Evolutionary conservation across 2,329 filamentous ascomycete species (phyloP), one percentile per base, ranked within the genome.

Genomic region (Paraphoma sp.): DNA sequence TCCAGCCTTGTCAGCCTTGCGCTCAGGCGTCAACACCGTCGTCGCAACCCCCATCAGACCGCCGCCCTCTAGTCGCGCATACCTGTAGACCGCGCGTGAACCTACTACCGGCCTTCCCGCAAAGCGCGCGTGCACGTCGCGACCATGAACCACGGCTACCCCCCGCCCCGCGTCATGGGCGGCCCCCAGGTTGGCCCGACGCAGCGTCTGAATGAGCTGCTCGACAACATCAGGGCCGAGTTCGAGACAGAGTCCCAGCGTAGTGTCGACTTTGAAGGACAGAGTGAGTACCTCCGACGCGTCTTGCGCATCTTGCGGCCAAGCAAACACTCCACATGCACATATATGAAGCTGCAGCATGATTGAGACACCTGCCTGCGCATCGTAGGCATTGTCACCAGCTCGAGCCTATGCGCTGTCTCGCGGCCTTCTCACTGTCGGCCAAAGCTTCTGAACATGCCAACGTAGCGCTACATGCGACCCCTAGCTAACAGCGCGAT

Each of bases 211-310:
- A 92, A 90, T 67, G 94, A 99, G 83, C 87, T 98, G 63, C 85
- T 99, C 73, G 94, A 98, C 54, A 90, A 93, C 76, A 87, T 99
- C 69, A 89, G 94, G 73, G 85, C 87, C 72, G 95, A 99, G 79
- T 98, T 97, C 68, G 94, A 98, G 65, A 89, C 84, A 59, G 91
- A 96, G 77, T 85, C 89, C 68, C 88, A 91, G 64, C 88, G 91
- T 68, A 90, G 88, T 64, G 92, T 92, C 75, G 91, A 92, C 69
- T 96, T 93, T 76, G 94, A 99, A 76, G 91, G 94, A 76, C 93
- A 96, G 77, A 90, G 94, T 97, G 87, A 84, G 93, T 88, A 28
- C 17, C 9, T 17, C 42, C 23, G 23, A 23, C 23, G 23, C 23
- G 23, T 23, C 23, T 23, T 23, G 5, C 23, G 5, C 23, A 23